Base-by-base conservation (phyloP, 2,329 filamentous ascomycete genomes). In the Colletotrichum sp. region DNA sequence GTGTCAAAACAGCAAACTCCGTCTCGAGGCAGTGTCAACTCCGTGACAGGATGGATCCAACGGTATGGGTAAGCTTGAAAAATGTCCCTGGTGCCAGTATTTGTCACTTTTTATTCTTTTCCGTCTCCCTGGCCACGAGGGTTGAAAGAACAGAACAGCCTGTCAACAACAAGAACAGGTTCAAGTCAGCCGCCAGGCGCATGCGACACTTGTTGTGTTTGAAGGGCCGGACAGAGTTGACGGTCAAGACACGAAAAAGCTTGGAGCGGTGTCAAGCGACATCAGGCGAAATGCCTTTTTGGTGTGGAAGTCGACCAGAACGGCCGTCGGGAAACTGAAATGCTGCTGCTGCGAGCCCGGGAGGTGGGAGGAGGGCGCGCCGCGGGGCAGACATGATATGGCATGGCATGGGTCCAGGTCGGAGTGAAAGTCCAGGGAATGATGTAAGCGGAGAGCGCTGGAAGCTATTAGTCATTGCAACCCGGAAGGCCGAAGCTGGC, bases 401-500 rank as follows among this genome's bases (percentile, higher is more conserved):
- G 36, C 34, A 36, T 16, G 34, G 34, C 36, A 39, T 39, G 36
- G 36, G 36, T 39, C 36, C 36, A 39, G 36, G 36, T 44, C 36
- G 36, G 39, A 44, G 39, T 44, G 39, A 44, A n/a, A 39, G 36
- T 18, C 36, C 36, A 39, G 18, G 24, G 44, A 21, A 12, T 68
- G 70, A 68, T 28, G 26, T 68, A 76, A 76, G 69, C 70, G 15
- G 12, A 9, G 18, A 44, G 9, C 5, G 9, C 39, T 44, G 39
- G 18, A n/a, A 44, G 18, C 39, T n/a, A 65, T 76, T 76, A 76
- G 73, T 76, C 70, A 76, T 32, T 8, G 6, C 15, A 5, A 7
- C 26, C 8, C 21, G n/a, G 16, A 68, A 34, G 64, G 73, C 73
- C 73, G 73, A 76, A 28, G 70, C 73, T 76, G 73, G 73, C 73